These are phyloP conservation scores for Boeremia exigua DNA, from an alignment of 2,329 filamentous ascomycete genomes.

Conservation along the genomic window DNA sequence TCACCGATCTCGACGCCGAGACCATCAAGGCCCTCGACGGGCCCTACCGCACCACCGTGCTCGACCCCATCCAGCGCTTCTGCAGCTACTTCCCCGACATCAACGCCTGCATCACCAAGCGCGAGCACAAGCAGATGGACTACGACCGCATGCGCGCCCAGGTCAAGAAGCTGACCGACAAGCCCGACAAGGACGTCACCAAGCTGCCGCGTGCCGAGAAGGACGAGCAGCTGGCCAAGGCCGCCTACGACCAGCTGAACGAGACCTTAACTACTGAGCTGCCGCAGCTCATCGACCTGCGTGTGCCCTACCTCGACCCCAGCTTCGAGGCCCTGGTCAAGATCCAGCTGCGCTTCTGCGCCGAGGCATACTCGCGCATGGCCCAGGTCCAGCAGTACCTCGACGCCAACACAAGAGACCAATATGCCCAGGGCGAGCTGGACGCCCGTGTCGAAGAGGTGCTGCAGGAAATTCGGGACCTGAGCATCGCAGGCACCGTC, in stretches of 20 bases:
- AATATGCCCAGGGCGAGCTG: slow-evolving; percentile 92
- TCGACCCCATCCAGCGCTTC: slow-evolving; percentile 94
- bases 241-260: slow-evolving; percentile 94
- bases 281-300: slow-evolving; percentile 93
- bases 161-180: slow-evolving; percentile 96
- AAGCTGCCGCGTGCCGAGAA: slow-evolving; percentile 96
- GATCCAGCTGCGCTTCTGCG: slow-evolving; percentile 96
- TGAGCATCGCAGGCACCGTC: slow-evolving; percentile 86
- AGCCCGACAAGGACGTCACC: slow-evolving; percentile 97
- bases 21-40: slow-evolving; percentile 98
- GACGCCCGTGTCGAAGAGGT: slow-evolving; percentile 94
- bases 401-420: slow-evolving; percentile 91
- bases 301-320: slow-evolving; percentile 95
- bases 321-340: slow-evolving; percentile 98
- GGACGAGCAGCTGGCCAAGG: slow-evolving; percentile 92
- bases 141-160: slow-evolving; percentile 95
- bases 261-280: slow-evolving; percentile 93
- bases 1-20: slow-evolving; percentile 96
- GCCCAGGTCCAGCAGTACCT: slow-evolving; percentile 99
- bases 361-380: slow-evolving; percentile 97
- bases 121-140: slow-evolving; percentile 96
- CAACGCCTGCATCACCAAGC: slow-evolving; percentile 99
- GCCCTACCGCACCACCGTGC: slow-evolving; percentile 89
- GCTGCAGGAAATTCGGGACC: slow-evolving; percentile 91
- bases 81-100: slow-evolving; percentile 99